phyloP scores from a whole-genome alignment of 2,329 filamentous ascomycete genomes.

The Neurospora crassa region DNA sequence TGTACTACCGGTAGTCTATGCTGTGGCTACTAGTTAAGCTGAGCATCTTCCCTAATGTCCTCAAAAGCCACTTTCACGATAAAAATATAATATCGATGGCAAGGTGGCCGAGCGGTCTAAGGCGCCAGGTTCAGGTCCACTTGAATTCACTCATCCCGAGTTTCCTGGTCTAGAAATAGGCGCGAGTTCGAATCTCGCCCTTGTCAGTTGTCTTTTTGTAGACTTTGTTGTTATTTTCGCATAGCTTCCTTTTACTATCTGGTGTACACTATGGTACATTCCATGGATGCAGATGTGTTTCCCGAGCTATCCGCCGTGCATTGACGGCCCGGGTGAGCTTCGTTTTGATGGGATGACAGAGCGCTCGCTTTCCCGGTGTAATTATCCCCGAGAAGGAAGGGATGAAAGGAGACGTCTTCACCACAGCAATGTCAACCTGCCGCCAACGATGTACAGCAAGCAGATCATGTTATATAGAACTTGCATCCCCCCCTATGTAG shows the following conservation, averaged over 20 bases:
- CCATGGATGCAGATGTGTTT: not conserved
- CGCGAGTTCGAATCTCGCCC: conserved; percentile 21
- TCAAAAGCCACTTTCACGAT: not conserved
- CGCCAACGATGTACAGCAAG: not conserved
- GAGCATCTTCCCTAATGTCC: not conserved
- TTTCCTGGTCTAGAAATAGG: conserved; percentile 17
- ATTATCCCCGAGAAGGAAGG: not conserved
- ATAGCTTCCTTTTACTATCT: not conserved
- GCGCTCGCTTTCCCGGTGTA: not conserved
- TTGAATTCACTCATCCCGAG: conserved; percentile 7
- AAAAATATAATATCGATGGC: not conserved
- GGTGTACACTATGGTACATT: not conserved
- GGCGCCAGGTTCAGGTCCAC: conserved; percentile 18
- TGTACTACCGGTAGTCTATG: too few species aligned
- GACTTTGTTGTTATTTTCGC: not conserved
- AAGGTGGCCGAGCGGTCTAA: conserved; percentile 20
- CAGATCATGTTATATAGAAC: not conserved
- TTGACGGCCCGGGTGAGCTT: not conserved
- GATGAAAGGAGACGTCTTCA: too few species aligned
- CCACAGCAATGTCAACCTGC: too few species aligned
- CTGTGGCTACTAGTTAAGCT: too few species aligned
- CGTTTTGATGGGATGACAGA: not conserved
- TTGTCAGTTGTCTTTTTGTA: conserved; percentile 14
- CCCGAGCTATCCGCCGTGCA: not conserved
- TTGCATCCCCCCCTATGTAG: not conserved